A percentile compares a stretch with the other conserved stretches of the same genome.
Evolutionary conservation across 108 stramenopile species (phyloP).

Genomic region (Phaeodactylum tricornutum): DNA sequence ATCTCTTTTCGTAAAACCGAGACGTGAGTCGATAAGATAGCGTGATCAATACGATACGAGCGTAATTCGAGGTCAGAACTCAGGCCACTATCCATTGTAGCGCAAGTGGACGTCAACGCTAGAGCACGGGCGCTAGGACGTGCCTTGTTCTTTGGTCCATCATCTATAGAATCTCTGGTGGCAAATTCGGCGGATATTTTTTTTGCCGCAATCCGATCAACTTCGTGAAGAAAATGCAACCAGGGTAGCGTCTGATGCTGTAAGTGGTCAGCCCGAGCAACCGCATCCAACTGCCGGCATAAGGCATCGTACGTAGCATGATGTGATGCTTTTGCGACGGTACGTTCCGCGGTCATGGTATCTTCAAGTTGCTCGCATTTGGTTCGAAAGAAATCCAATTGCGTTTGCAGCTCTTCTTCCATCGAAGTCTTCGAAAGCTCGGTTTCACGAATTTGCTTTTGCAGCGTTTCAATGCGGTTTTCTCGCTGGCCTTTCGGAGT

Average conservation of each 20-base stretch:
- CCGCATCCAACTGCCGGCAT: slow-evolving; percentile 11
- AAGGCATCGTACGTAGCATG: slow-evolving; percentile 6
- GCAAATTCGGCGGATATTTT: slow-evolving; percentile 8
- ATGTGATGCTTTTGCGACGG: slow-evolving; percentile 8
- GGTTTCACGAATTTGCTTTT: slow-evolving; percentile 9
- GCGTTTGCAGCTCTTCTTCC: slow-evolving; percentile 22
- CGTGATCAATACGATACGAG: slow-evolving; percentile 38
- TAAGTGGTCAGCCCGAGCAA: slow-evolving; percentile 9
- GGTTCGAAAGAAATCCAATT: slow-evolving; percentile 27
- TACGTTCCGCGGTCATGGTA: slow-evolving; percentile 6
- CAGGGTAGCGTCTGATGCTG: slow-evolving; percentile 16
- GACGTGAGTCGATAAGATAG: slow-evolving; percentile 20
- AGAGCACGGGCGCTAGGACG: slow-evolving; percentile 4
- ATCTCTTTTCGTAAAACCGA: slow-evolving; percentile 20
- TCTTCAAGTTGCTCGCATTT: slow-evolving; percentile 16
- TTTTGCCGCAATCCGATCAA: slow-evolving; percentile 10
- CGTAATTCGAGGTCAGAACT: slow-evolving; percentile 12
- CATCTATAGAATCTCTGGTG: slow-evolving; percentile 13
- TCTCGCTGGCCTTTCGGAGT: slow-evolving; percentile 16
- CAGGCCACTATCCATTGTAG: no score
- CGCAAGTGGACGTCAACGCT: not conserved
- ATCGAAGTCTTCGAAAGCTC: slow-evolving; percentile 11
- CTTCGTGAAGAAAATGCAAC: slow-evolving; percentile 22
- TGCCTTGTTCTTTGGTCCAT: not conserved
- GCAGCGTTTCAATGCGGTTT: slow-evolving; percentile 11